These are phyloP conservation scores for Tuber brumale DNA, from an alignment of 495 filamentous ascomycete genomes.

Conservation along the genomic window DNA sequence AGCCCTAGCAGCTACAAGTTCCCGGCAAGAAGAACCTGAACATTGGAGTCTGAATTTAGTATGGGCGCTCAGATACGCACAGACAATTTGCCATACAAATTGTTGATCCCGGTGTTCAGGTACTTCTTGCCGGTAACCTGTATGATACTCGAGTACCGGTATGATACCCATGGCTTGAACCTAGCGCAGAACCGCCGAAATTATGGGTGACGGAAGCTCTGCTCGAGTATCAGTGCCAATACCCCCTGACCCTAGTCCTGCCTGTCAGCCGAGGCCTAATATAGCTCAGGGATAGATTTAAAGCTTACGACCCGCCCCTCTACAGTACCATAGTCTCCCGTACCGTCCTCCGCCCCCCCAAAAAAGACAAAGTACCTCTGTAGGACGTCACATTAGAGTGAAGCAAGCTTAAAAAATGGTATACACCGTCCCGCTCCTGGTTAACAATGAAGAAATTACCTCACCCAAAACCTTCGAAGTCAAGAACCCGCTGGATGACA, in stretches of 20 bases:
- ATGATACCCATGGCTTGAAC: background rate
- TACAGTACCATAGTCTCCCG: background rate
- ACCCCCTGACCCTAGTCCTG: background rate
- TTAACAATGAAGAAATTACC: constrained; percentile 61
- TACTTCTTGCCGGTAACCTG: too few relatives aligned
- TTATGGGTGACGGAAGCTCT: background rate
- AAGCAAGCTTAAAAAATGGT: background rate
- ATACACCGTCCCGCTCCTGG: constrained; percentile 58
- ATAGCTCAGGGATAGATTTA: background rate
- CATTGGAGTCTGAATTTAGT: too few relatives aligned
- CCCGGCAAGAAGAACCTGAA: too few relatives aligned
- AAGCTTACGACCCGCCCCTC: background rate
- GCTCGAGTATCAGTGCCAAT: background rate
- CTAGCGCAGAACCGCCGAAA: too few relatives aligned
- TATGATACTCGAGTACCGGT: too few relatives aligned
- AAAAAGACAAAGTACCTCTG: background rate
- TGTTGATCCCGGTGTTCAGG: too few relatives aligned
- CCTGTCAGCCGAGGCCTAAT: background rate
- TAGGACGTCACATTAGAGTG: background rate
- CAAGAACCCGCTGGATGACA: constrained; percentile 56
- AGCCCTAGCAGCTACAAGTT: too few relatives aligned
- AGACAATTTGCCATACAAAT: too few relatives aligned
- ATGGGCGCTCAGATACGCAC: too few relatives aligned
- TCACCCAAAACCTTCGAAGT: constrained; percentile 61
- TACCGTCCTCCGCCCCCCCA: too few relatives aligned